A percentile compares a stretch with the other conserved stretches of the same genome.
These are phyloP conservation scores for Talaromyces thailandensis DNA, from an alignment of 495 filamentous ascomycete genomes.

Conservation along the genomic window DNA sequence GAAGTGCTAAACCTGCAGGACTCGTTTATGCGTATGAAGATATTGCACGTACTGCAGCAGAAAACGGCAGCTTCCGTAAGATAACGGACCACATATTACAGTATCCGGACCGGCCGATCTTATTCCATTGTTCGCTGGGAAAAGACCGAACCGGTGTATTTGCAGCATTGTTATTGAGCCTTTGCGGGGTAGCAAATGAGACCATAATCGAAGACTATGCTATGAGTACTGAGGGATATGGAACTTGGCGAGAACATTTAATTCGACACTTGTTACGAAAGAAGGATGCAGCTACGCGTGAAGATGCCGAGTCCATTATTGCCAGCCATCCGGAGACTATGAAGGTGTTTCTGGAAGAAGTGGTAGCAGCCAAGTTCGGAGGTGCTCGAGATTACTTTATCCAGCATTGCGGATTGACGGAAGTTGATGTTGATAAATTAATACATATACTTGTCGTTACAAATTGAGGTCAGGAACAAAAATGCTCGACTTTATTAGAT, in stretches of 20 bases:
- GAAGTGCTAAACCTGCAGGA: slow-evolving; percentile 35
- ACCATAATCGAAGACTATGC: slow-evolving; percentile 54
- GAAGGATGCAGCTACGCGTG: not conserved
- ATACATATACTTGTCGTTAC: not conserved
- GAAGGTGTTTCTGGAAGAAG: not conserved
- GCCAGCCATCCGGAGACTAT: not conserved
- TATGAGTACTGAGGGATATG: slow-evolving; percentile 27
- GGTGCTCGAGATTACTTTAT: not conserved
- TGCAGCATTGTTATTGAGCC: slow-evolving; percentile 46
- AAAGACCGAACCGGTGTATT: slow-evolving; percentile 60
- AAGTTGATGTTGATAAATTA: not conserved
- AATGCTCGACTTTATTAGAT: not conserved
- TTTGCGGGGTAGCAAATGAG: slow-evolving; percentile 47
- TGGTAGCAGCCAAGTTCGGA: not conserved
- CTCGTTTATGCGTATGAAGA: slow-evolving; percentile 39
- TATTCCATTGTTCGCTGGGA: slow-evolving; percentile 50
- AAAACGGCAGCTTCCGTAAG: slow-evolving; percentile 6
- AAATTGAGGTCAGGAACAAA: not conserved
- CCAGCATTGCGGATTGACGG: not conserved
- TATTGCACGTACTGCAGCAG: slow-evolving; percentile 22
- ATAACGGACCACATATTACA: slow-evolving; percentile 7
- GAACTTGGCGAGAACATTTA: not conserved
- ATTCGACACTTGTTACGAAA: not conserved
- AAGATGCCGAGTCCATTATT: not conserved
- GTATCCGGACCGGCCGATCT: slow-evolving; percentile 14